phyloP scores from a whole-genome alignment of 2,329 filamentous ascomycete species.

The Macroventuria anomochaeta region DNA sequence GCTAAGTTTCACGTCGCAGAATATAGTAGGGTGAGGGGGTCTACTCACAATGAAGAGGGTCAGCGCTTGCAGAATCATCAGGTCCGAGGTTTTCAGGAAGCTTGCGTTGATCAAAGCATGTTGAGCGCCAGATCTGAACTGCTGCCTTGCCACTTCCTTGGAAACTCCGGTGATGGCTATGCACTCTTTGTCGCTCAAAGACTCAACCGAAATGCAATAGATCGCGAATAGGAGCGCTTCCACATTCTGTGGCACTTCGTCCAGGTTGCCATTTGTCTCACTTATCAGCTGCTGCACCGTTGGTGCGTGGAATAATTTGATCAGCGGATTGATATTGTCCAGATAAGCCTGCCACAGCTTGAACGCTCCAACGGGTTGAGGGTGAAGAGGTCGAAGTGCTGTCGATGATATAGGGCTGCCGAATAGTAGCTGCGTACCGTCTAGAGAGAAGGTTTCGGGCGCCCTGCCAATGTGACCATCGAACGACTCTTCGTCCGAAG shows the following conservation, averaged over 20 bases:
- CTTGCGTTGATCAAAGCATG: constrained; percentile 70
- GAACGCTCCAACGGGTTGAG: constrained; percentile 70
- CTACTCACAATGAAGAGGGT: constrained; percentile 67
- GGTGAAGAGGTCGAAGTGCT: constrained; percentile 57
- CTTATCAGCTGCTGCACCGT: constrained; percentile 70
- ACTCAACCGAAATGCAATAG: constrained; percentile 48
- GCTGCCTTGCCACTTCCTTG: constrained; percentile 58
- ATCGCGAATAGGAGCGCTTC: constrained; percentile 58
- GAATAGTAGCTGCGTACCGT: constrained; percentile 30
- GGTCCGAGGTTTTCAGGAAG: constrained; percentile 70
- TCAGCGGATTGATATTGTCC: constrained; percentile 75
- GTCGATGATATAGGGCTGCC: constrained; percentile 18
- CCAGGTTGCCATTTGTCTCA: constrained; percentile 65
- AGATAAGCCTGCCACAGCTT: constrained; percentile 77
- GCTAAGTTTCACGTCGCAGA: background rate
- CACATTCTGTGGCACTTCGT: constrained; percentile 62
- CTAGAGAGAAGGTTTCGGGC: constrained; percentile 9
- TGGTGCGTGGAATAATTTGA: constrained; percentile 75
- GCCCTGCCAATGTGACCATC: background rate
- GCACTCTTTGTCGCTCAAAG: constrained; percentile 64
- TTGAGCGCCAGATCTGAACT: constrained; percentile 65
- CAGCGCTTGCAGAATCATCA: constrained; percentile 71
- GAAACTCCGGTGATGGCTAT: constrained; percentile 60
- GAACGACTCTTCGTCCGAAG: constrained; percentile 35
- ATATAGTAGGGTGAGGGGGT: background rate